A percentile compares a stretch with the other conserved stretches of the same genome.
phyloP scores from a whole-genome alignment of 164 flowering plant species.

The Liriodendron chinense region DNA sequence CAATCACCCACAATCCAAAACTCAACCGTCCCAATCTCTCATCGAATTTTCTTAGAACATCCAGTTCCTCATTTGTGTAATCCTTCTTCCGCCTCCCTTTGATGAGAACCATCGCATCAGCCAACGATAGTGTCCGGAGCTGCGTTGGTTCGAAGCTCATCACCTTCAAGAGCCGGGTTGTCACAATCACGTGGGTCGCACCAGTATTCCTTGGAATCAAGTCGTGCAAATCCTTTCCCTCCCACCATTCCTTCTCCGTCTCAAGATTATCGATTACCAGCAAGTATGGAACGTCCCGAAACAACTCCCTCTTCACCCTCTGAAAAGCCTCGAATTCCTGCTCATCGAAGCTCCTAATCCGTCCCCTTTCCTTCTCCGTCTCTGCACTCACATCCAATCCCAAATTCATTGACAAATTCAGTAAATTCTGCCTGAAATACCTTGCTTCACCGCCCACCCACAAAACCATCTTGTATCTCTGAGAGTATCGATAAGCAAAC shows the following conservation, averaged over 20 bases:
- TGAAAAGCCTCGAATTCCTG: slow-evolving; percentile 87
- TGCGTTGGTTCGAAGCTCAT: slow-evolving; percentile 64
- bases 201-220: slow-evolving; percentile 78
- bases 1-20: slow-evolving; percentile 67
- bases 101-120: slow-evolving; percentile 61
- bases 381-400: slow-evolving; percentile 88
- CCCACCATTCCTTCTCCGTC: slow-evolving; percentile 89
- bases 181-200: slow-evolving; percentile 79
- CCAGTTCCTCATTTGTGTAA: slow-evolving; percentile 54
- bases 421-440: slow-evolving; percentile 73
- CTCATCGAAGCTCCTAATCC: slow-evolving; percentile 79
- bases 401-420: slow-evolving; percentile 59
- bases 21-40: slow-evolving; percentile 63
- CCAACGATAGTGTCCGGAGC: slow-evolving; percentile 47
- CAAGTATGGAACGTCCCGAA: slow-evolving; percentile 78
- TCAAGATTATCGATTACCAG: slow-evolving; percentile 83
- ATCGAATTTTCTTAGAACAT: slow-evolving; percentile 49
- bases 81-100: slow-evolving; percentile 66
- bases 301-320: slow-evolving; percentile 79
- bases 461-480: slow-evolving; percentile 83
- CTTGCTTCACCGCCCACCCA: slow-evolving; percentile 91
- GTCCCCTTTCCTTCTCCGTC: slow-evolving; percentile 76
- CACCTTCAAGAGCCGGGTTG: slow-evolving; percentile 64
- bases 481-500: slow-evolving; percentile 66
- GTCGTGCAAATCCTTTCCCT: slow-evolving; percentile 74